Conservation (phyloP, 192 early-diverging fungal genomes). For the Haplosporangium gracile region DNA sequence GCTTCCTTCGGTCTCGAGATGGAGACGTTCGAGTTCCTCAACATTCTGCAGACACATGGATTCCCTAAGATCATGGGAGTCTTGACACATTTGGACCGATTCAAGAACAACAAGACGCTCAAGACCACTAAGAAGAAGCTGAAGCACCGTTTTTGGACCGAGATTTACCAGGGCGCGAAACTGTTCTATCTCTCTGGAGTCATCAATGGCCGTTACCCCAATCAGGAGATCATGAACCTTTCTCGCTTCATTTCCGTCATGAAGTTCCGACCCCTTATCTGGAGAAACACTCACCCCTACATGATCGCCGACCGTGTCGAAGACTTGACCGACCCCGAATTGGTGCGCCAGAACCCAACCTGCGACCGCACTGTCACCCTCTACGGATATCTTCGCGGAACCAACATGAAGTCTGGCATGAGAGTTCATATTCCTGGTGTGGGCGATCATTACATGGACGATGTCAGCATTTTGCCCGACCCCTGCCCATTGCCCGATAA, state of each 20-base stretch:
- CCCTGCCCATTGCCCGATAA: slow-evolving; percentile 99
- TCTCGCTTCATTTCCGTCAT: slow-evolving; percentile 98
- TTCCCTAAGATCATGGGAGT: slow-evolving; percentile 99
- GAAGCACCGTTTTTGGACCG: slow-evolving; percentile 99
- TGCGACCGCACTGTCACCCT: slow-evolving; percentile 93
- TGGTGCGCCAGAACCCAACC: slow-evolving; percentile 83
- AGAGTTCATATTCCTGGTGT: slow-evolving; percentile 97
- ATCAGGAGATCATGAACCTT: slow-evolving; percentile 94
- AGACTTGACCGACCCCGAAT: slow-evolving; percentile 94
- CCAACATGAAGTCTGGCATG: slow-evolving; percentile 88
- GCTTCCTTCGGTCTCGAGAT: slow-evolving; percentile 99
- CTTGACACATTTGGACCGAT: slow-evolving; percentile 95
- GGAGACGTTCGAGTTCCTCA: slow-evolving; percentile 99
- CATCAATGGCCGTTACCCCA: slow-evolving; percentile 93
- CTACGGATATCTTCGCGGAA: slow-evolving; percentile 96
- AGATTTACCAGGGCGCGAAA: slow-evolving; percentile 99
- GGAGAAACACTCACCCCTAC: slow-evolving; percentile 99
- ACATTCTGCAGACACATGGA: slow-evolving; percentile 96
- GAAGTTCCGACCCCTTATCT: slow-evolving; percentile 96
- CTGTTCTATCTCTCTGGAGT: slow-evolving; percentile 98
- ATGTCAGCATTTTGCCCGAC: slow-evolving; percentile 86
- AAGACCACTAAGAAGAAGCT: slow-evolving; percentile 91
- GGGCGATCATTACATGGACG: slow-evolving; percentile 86
- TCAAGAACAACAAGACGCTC: slow-evolving; percentile 94
- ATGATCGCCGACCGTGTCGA: slow-evolving; percentile 96